Evolutionary conservation across 345 rosid genomes (phyloP).

Genomic region (Arabidopsis arenosa): DNA sequence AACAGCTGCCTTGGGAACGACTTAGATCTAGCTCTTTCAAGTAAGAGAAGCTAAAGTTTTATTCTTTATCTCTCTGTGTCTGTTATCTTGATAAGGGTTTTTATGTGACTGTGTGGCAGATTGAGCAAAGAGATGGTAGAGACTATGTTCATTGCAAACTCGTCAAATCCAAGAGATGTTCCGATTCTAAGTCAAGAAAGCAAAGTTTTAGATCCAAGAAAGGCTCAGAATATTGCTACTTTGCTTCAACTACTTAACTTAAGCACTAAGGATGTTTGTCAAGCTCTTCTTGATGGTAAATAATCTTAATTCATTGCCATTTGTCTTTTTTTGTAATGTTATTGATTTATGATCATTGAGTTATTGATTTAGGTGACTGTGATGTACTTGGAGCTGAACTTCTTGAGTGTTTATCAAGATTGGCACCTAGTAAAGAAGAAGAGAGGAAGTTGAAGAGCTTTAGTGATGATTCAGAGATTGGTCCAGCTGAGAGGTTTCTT

Average conservation of each 20-base stretch:
- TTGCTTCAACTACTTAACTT: conserved; percentile 74
- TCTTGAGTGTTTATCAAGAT: conserved; percentile 78
- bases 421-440: conserved; percentile 86
- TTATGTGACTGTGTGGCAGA: conserved; percentile 52
- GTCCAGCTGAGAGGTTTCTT: conserved; percentile 81
- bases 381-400: conserved; percentile 85
- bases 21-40: conserved; percentile 79
- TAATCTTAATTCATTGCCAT: background rate
- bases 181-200: conserved; percentile 59
- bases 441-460: conserved; percentile 70
- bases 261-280: conserved; percentile 87
- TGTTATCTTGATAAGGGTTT: too few relatives aligned
- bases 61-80: background rate
- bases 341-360: background rate
- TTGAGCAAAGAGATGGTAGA: conserved; percentile 94
- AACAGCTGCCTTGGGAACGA: conserved; percentile 80
- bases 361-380: conserved; percentile 59
- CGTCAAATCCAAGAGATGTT: conserved; percentile 56
- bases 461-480: conserved; percentile 62
- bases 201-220: conserved; percentile 81
- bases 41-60: conserved; percentile 48
- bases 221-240: conserved; percentile 89
- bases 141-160: conserved; percentile 71
- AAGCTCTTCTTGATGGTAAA: conserved; percentile 89
- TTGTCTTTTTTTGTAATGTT: background rate